Evolutionary conservation across 1,284 basidiomycete genomes (phyloP).

Genomic region (Phellopilus nigrolimitatus): DNA sequence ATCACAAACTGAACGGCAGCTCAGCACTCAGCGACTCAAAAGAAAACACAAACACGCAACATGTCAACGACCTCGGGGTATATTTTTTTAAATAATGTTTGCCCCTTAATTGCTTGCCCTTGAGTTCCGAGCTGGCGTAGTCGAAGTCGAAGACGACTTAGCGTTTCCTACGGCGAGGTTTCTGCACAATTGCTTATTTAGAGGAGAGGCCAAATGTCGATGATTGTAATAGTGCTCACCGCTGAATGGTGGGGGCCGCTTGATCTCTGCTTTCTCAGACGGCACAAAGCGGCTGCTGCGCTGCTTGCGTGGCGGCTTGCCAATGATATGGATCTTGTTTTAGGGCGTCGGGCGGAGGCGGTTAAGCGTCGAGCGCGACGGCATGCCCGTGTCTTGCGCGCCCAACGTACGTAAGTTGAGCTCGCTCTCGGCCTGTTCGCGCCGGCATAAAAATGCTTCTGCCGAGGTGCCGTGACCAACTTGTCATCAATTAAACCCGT

Average conservation of each 20-base stretch:
- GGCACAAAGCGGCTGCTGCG: constrained; percentile 95
- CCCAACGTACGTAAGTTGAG: too few species aligned
- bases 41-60: constrained; percentile 47
- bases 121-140: constrained; percentile 92
- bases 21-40: constrained; percentile 13
- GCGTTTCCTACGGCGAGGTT: constrained; percentile 89
- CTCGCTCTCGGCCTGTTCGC: too few species aligned
- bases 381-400: constrained; percentile 48
- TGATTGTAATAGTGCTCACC: constrained; percentile 46
- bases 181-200: constrained; percentile 47
- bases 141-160: constrained; percentile 99
- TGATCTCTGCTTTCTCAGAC: constrained; percentile 94
- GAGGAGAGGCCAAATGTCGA: constrained; percentile 16
- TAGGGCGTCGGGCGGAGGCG: constrained; percentile 75
- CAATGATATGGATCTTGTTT: constrained; percentile 92
- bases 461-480: too few species aligned
- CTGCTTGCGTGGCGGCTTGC: constrained; percentile 94
- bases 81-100: constrained; percentile 94
- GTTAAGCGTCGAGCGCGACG: constrained; percentile 55
- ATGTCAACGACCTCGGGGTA: constrained; percentile 99
- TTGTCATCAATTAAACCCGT: too few species aligned
- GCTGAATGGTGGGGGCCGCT: constrained; percentile 87
- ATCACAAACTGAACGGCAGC: constrained; percentile 70
- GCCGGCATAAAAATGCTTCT: too few species aligned
- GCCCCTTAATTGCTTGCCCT: constrained; percentile 98